Percentiles rank a stretch among this genome's conserved stretches.
These are phyloP conservation scores for Lophiotrema nucula DNA, from an alignment of 495 filamentous ascomycete species.

Conservation along the genomic window DNA sequence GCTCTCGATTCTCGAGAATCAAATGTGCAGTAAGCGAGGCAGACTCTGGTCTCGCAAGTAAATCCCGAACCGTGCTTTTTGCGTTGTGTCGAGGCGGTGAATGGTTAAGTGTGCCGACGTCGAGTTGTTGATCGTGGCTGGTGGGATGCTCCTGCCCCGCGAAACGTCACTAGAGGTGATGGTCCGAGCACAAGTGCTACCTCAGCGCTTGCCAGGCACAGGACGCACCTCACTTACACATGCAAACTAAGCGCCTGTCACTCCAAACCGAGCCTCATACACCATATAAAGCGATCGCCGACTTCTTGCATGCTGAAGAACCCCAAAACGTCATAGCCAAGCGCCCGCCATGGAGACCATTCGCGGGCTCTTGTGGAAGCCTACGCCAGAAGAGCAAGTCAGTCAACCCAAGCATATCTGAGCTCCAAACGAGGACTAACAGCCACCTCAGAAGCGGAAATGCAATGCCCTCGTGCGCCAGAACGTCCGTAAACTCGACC, in stretches of 20 bases:
- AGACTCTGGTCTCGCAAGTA: background rate
- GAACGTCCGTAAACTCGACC: constrained; percentile 93
- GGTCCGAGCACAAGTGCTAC: constrained; percentile 3
- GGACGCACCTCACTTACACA: background rate
- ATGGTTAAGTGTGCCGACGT: background rate
- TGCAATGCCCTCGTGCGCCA: constrained; percentile 86
- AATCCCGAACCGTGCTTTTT: background rate
- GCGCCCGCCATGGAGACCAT: constrained; percentile 73
- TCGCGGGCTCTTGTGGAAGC: constrained; percentile 83
- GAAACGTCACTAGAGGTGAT: constrained; percentile 20
- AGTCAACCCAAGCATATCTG: too few relatives aligned
- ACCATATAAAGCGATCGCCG: too few relatives aligned
- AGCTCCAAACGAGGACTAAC: background rate
- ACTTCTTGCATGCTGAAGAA: too few relatives aligned
- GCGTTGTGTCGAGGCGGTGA: background rate
- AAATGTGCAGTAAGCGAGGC: background rate
- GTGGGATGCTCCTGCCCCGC: constrained; percentile 18
- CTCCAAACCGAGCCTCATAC: too few relatives aligned
- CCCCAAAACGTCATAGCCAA: too few relatives aligned
- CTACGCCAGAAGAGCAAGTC: constrained; percentile 88
- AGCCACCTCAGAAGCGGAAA: constrained; percentile 74
- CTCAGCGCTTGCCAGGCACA: constrained; percentile 3
- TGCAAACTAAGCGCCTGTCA: background rate
- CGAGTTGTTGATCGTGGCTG: constrained; percentile 4
- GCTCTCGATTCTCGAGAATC: background rate